Percentiles rank a stretch among this genome's conserved stretches.
phyloP scores from a whole-genome alignment of 768 basidiomycete genomes.

The Collybiopsis confluens region DNA sequence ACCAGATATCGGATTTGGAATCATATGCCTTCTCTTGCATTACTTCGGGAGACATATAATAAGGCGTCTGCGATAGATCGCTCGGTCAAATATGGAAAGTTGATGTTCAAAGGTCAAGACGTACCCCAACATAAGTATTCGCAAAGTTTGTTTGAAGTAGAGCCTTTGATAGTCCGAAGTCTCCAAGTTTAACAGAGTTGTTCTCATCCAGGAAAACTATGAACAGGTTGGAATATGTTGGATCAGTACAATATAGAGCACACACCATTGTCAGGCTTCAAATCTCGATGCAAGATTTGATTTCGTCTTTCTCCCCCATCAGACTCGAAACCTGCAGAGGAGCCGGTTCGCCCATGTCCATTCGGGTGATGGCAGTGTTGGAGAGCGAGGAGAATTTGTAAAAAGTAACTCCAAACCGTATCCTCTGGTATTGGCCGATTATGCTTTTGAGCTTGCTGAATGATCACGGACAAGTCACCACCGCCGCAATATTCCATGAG shows the following conservation, averaged over 20 bases:
- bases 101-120: slow-evolving; percentile 21
- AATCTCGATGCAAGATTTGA: slow-evolving; percentile 88
- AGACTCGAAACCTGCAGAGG: slow-evolving; percentile 23
- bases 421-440: slow-evolving; percentile 83
- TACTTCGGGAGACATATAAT: slow-evolving; percentile 99
- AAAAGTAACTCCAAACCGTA: slow-evolving; percentile 92
- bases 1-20: slow-evolving; percentile 98
- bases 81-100: no score
- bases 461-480: slow-evolving; percentile 86
- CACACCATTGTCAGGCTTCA: slow-evolving; percentile 96
- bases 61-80: slow-evolving; percentile 68
- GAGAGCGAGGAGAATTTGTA: slow-evolving; percentile 86
- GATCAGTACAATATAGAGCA: background rate
- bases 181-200: slow-evolving; percentile 90
- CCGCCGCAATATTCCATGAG: slow-evolving; percentile 99
- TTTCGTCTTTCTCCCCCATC: slow-evolving; percentile 53
- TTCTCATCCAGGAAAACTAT: slow-evolving; percentile 85
- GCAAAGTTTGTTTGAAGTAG: slow-evolving; percentile 86
- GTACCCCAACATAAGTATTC: slow-evolving; percentile 93
- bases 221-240: background rate
- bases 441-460: slow-evolving; percentile 70
- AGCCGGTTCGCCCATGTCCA: slow-evolving; percentile 38
- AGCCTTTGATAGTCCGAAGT: slow-evolving; percentile 95
- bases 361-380: slow-evolving; percentile 91
- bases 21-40: slow-evolving; percentile 98